Conservation (phyloP, 2,329 filamentous ascomycete genomes). For the Laburnicola sp. region DNA sequence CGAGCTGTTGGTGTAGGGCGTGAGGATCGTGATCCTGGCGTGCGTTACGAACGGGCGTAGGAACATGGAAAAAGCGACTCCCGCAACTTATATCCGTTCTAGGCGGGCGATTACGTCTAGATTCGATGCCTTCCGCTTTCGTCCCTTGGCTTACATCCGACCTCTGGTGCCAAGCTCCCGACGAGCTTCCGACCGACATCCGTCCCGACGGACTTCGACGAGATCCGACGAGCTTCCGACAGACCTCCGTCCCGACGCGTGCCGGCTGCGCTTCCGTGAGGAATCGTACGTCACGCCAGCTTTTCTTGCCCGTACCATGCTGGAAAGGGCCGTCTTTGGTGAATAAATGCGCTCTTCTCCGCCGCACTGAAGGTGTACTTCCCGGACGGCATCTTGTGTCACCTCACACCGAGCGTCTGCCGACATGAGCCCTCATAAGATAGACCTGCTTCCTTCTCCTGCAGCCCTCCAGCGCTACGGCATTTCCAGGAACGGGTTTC, state of each 20-base stretch:
- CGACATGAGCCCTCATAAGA: conserved; percentile 35
- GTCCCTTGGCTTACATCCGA: too few species aligned
- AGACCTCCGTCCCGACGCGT: not conserved
- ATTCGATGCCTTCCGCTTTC: not conserved
- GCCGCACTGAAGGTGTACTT: too few species aligned
- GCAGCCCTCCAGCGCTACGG: conserved; percentile 69
- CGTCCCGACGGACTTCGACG: conserved; percentile 14
- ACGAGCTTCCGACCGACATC: conserved; percentile 3
- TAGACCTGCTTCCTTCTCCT: conserved; percentile 26
- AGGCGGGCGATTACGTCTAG: conserved; percentile 15
- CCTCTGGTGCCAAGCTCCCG: conserved; percentile 10
- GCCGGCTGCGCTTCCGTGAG: too few species aligned
- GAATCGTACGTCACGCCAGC: not conserved
- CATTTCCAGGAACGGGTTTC: conserved; percentile 77
- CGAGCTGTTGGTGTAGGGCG: not conserved
- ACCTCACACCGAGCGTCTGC: too few species aligned
- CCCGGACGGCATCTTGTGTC: too few species aligned
- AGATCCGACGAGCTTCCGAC: conserved; percentile 1
- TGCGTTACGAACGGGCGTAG: too few species aligned
- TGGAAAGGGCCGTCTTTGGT: too few species aligned
- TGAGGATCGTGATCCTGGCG: not conserved
- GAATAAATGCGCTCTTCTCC: too few species aligned
- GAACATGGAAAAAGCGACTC: conserved; percentile 1
- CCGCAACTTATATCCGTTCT: conserved; percentile 1
- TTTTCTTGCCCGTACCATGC: too few species aligned